Evolutionary conservation across 352 stramenopile species (phyloP).

Genomic region (Globisporangium polare): DNA sequence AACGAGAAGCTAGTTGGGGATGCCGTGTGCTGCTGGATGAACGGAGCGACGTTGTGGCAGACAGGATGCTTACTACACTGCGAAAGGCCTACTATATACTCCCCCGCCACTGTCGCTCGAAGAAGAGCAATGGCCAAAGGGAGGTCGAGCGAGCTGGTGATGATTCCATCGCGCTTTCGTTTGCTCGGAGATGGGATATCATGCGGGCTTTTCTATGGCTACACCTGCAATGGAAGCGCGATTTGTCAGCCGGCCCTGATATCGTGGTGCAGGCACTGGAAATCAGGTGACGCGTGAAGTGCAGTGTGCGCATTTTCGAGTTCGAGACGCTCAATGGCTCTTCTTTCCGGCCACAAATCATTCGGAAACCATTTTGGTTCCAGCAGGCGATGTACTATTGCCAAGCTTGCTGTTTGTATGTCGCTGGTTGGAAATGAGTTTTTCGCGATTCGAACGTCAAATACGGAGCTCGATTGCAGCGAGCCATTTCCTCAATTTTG

Average conservation of each 20-base stretch:
- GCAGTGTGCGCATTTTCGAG: not conserved
- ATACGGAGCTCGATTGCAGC: too few relatives aligned
- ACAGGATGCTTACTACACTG: too few relatives aligned
- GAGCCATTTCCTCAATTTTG: too few relatives aligned
- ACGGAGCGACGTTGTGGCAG: too few relatives aligned
- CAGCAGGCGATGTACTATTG: not conserved
- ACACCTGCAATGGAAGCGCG: not conserved
- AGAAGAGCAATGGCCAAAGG: too few relatives aligned
- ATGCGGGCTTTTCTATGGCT: not conserved
- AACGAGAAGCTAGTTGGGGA: too few relatives aligned
- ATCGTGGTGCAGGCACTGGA: not conserved
- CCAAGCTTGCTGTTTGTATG: not conserved
- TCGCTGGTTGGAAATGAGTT: too few relatives aligned
- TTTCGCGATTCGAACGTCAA: too few relatives aligned
- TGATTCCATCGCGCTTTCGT: not conserved
- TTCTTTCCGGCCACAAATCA: not conserved
- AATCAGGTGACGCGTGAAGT: constrained; percentile 3
- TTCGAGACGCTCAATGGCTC: not conserved
- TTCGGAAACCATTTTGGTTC: not conserved
- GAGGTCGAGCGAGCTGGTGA: not conserved
- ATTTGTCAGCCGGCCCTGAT: constrained; percentile 12
- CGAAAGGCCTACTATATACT: too few relatives aligned
- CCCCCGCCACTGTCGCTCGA: too few relatives aligned
- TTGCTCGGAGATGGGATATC: constrained; percentile 12
- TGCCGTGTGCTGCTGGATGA: too few relatives aligned